Percentiles rank a stretch among this genome's conserved stretches.
These are phyloP conservation scores for Aureobasidium melanogenum DNA, from an alignment of 2,329 filamentous ascomycete species.

Conservation along the genomic window DNA sequence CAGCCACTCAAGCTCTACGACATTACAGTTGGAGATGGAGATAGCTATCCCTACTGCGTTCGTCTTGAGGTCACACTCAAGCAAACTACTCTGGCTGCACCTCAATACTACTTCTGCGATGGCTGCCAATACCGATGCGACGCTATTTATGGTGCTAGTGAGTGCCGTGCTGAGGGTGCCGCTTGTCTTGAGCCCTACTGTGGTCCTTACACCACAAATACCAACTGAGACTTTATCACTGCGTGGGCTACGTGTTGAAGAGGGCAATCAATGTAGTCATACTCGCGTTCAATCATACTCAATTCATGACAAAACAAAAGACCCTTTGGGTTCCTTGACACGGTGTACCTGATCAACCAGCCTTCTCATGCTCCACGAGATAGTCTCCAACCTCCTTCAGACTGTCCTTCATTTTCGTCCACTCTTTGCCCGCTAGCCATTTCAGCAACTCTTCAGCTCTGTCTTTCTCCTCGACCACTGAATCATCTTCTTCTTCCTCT, in stretches of 20 bases:
- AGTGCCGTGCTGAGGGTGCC: neutral
- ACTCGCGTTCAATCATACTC: neutral
- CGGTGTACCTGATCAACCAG: neutral
- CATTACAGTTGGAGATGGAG: neutral
- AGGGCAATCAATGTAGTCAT: neutral
- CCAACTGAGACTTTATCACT: neutral
- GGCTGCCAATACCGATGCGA: neutral
- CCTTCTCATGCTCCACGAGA: neutral
- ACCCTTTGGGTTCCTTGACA: neutral
- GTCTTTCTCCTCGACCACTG: conserved; percentile 18
- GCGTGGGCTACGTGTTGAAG: neutral
- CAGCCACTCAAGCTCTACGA: neutral
- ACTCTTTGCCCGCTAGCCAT: conserved; percentile 22
- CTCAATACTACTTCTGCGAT: neutral
- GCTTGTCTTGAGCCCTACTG: neutral
- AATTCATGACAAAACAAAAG: neutral
- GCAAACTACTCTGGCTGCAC: neutral
- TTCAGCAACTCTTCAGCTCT: conserved; percentile 24
- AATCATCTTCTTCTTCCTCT: conserved; percentile 17
- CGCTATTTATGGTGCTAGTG: neutral
- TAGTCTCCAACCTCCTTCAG: conserved; percentile 14
- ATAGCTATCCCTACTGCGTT: neutral
- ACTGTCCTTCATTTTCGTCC: conserved; percentile 23
- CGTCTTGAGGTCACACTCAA: neutral
- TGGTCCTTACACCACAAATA: neutral